Evolutionary conservation across 1,284 basidiomycete species (phyloP), one percentile per base, ranked within the genome.

Genomic region (Irpex sp.): DNA sequence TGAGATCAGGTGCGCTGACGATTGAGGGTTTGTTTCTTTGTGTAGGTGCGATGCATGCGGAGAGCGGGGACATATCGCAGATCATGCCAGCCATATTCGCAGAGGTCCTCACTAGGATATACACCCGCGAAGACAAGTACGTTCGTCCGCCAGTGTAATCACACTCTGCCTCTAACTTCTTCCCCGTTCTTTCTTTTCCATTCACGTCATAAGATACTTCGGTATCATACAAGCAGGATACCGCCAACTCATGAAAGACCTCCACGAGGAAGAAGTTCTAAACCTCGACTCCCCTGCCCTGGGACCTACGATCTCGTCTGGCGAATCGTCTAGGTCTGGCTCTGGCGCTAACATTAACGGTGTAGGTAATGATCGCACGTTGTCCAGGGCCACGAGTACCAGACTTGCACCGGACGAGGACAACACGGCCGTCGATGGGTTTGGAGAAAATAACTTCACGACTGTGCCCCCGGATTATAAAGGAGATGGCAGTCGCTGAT

Each of bases 161-260:
- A 16, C 6, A 16, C 14, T 45, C 39, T 6, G 12, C n/a, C 4
- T 45, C 12, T 45, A 65, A n/a, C 49, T 37, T 58, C 19, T 39
- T 21, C 33, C n/a, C n/a, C n/a, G n/a, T 5, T 45, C 5, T 19
- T 28, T 51, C 2, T 8, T 4, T 18, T 52, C 59, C 16, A 58
- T 21, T 16, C 9, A 7, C 6, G 4, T 45, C 19, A 55, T 5
- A 60, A 81, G 78, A 19, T 82, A 78, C 66, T 75, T 80, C 52
- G 82, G 82, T 3, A 72, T 88, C 8, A 79, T 91, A 2, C 89
- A 91, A 67, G 79, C 79, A 0, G 90, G 85, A 1, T 92, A 88
- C 68, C 79, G 86, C 16, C 75, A 75, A 0, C 75, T 90, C 6
- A 66, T 87, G 8, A 70, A 69, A 45, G 59, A 67, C 39, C 54